These are phyloP conservation scores for Cylindrodendrum hubeiense DNA, from an alignment of 2,329 filamentous ascomycete species.

Conservation along the genomic window DNA sequence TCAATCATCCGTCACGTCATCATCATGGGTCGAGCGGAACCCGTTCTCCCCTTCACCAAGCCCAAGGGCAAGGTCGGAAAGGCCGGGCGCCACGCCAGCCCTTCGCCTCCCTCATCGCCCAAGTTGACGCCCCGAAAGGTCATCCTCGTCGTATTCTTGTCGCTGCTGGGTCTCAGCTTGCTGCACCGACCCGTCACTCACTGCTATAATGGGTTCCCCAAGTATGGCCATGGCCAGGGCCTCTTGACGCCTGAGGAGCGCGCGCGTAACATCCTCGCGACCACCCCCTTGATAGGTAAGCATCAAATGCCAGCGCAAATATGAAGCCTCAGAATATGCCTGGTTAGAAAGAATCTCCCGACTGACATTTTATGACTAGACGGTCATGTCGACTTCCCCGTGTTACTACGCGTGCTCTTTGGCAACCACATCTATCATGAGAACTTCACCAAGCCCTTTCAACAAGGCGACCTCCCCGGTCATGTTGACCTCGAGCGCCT, in stretches of 20 bases:
- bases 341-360: no score
- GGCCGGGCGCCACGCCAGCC: slow-evolving; percentile 23
- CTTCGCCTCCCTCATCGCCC: slow-evolving; percentile 35
- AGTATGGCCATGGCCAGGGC: slow-evolving; percentile 44
- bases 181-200: slow-evolving; percentile 41
- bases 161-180: slow-evolving; percentile 43
- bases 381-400: slow-evolving; percentile 90
- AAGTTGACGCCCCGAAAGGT: slow-evolving; percentile 42
- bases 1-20: neutral
- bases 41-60: slow-evolving; percentile 36
- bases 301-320: neutral
- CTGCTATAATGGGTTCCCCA: slow-evolving; percentile 39
- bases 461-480: slow-evolving; percentile 73
- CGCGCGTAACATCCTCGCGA: slow-evolving; percentile 59
- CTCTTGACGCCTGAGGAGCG: slow-evolving; percentile 56
- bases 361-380: slow-evolving; percentile 63
- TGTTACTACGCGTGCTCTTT: slow-evolving; percentile 74
- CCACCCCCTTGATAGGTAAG: slow-evolving; percentile 64
- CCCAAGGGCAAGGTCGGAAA: slow-evolving; percentile 12
- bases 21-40: slow-evolving; percentile 39
- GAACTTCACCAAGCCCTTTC: slow-evolving; percentile 81
- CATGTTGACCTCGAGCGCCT: slow-evolving; percentile 88
- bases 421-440: slow-evolving; percentile 82
- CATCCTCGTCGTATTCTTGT: slow-evolving; percentile 40
- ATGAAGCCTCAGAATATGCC: neutral